phyloP scores from a whole-genome alignment of 768 basidiomycete species.

The Pulveroboletus sp. region DNA sequence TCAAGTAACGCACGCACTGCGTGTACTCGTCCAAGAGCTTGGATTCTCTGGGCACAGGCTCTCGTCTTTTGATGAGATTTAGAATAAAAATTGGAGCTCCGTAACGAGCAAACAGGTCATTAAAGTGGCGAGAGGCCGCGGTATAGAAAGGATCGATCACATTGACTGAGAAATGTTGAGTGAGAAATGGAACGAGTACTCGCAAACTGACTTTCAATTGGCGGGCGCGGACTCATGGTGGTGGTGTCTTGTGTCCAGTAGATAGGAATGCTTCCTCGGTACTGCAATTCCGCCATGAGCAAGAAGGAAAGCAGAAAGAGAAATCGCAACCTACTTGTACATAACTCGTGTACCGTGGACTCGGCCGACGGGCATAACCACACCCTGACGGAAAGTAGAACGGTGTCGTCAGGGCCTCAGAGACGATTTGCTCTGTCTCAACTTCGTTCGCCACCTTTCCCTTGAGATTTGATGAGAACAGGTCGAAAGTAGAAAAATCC shows the following conservation, averaged over 20 bases:
- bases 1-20: conserved; percentile 87
- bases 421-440: conserved; percentile 96
- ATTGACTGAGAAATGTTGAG: conserved; percentile 53
- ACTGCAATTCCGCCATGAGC: conserved; percentile 40
- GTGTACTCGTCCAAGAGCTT: conserved; percentile 89
- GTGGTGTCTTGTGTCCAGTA: conserved; percentile 96
- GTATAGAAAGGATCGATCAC: conserved; percentile 94
- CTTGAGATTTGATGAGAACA: conserved; percentile 37
- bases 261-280: conserved; percentile 92
- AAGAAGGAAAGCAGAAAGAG: background rate
- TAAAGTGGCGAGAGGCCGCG: conserved; percentile 90
- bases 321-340: conserved; percentile 59
- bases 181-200: background rate
- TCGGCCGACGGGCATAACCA: conserved; percentile 50
- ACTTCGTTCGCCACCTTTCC: conserved; percentile 99
- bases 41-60: conserved; percentile 78
- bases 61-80: conserved; percentile 88
- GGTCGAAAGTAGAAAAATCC: background rate
- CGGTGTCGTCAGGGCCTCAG: conserved; percentile 82
- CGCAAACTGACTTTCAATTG: conserved; percentile 79
- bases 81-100: conserved; percentile 86
- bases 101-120: conserved; percentile 84
- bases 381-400: conserved; percentile 66
- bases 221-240: conserved; percentile 87
- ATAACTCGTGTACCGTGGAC: conserved; percentile 90